Base-by-base conservation (phyloP, 495 filamentous ascomycete species). In the Hypoxylon fuscum region DNA sequence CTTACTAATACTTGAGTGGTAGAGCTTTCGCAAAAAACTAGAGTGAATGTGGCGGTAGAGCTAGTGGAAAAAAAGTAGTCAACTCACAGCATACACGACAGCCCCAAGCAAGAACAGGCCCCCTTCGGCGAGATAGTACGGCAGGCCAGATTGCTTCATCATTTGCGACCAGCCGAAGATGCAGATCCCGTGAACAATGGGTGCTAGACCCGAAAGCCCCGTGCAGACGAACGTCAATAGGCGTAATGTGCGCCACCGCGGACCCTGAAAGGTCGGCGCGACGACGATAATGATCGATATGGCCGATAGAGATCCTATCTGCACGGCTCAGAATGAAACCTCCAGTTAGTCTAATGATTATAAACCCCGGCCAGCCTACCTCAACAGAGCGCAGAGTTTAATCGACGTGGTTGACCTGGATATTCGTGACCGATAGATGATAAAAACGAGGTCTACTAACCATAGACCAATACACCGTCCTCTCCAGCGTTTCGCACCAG, bases 381-480 rank as follows among this genome's bases (percentile, higher is more conserved):
- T n/a, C n/a, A n/a, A n/a, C n/a, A n/a, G n/a, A n/a, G n/a, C n/a
- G n/a, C n/a, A n/a, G n/a, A n/a, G n/a, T n/a, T n/a, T n/a, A n/a
- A n/a, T n/a, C n/a, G n/a, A n/a, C n/a, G n/a, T n/a, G n/a, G n/a
- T n/a, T n/a, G n/a, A n/a, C n/a, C n/a, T n/a, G 6, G 29, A 2
- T 32, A 15, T 8, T 9, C 37, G 6, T 20, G 15, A 17, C 5
- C 1, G 37, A 40, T 40, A 18, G 11, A 35, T 12, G 32, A 35
- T 2, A 14, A 35, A 10, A 3, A 5, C 14, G 15, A 27, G 8
- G 3, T 27, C 17, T 25, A 61, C 74, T 52, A 70, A 74, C 73
- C 80, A 83, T 84, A 7, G 61, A 57, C 76, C 77, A 81, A 62
- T 82, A 83, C 2, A 77, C 66, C 29, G 70, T 76, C 46, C 72